phyloP scores from a whole-genome alignment of 176 grass and related monocot species.

The Otatea glauca region DNA sequence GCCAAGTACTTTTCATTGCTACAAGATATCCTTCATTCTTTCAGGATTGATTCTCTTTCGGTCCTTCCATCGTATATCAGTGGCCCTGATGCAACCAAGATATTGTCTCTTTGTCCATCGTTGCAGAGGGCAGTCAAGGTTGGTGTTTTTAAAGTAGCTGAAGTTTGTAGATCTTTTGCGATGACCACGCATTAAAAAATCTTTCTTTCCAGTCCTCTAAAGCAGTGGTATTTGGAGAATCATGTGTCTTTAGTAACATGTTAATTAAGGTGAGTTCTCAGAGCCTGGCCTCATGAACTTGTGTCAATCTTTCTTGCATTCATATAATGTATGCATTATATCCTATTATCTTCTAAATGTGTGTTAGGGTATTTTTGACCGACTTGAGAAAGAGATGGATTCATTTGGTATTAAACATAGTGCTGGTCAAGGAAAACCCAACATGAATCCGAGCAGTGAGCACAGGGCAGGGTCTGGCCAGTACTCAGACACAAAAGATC shows the following conservation, averaged over 20 bases:
- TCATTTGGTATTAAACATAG: constrained; percentile 58
- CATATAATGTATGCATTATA: constrained; percentile 4
- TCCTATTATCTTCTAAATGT: constrained; percentile 9
- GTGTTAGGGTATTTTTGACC: constrained; percentile 73
- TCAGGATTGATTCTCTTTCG: constrained; percentile 92
- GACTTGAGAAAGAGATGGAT: constrained; percentile 86
- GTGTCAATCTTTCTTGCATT: background rate
- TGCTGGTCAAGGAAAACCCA: constrained; percentile 48
- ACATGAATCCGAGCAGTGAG: constrained; percentile 42
- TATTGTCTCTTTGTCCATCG: constrained; percentile 83
- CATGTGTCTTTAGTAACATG: constrained; percentile 68
- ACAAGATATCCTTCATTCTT: constrained; percentile 36
- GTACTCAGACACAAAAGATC: constrained; percentile 64
- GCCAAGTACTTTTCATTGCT: constrained; percentile 11
- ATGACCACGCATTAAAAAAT: constrained; percentile 37
- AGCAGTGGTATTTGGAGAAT: constrained; percentile 76
- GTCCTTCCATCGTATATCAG: constrained; percentile 87
- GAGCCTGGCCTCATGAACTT: constrained; percentile 5
- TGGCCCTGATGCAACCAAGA: constrained; percentile 78
- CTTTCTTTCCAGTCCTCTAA: constrained; percentile 81
- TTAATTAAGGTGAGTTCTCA: constrained; percentile 80
- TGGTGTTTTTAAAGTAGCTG: constrained; percentile 33
- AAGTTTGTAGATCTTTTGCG: constrained; percentile 39
- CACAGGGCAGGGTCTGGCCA: constrained; percentile 55
- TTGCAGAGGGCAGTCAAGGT: constrained; percentile 87